A percentile compares a stretch with the other conserved stretches of the same genome.
Conservation (phyloP, 495 filamentous ascomycete genomes). For the Aspergillus nanangensis region DNA sequence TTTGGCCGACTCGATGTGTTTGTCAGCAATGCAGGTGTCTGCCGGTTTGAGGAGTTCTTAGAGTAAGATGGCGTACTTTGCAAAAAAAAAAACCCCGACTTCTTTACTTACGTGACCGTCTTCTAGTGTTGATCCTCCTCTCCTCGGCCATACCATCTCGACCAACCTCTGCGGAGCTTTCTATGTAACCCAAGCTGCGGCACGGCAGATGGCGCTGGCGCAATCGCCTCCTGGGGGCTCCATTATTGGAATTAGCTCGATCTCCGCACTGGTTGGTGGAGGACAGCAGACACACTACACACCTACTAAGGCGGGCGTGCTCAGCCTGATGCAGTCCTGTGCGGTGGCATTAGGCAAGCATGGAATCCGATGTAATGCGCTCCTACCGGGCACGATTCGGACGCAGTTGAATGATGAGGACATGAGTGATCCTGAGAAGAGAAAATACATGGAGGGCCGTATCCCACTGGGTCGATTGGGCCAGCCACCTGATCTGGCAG, state of each 20-base stretch:
- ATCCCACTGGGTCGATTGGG: conserved; percentile 78
- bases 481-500: conserved; percentile 63
- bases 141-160: conserved; percentile 60
- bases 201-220: conserved; percentile 64
- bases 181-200: conserved; percentile 78
- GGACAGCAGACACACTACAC: conserved; percentile 82
- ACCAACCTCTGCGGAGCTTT: conserved; percentile 87
- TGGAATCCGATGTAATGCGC: conserved; percentile 76
- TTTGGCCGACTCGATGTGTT: conserved; percentile 73
- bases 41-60: conserved; percentile 78
- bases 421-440: conserved; percentile 61
- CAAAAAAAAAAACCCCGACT: not conserved
- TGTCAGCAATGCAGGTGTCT: conserved; percentile 85
- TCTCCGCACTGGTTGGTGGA: conserved; percentile 80
- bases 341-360: conserved; percentile 76
- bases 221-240: conserved; percentile 62
- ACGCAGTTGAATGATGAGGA: conserved; percentile 88
- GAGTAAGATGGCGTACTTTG: conserved; percentile 36
- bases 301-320: conserved; percentile 82
- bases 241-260: conserved; percentile 82
- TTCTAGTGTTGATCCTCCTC: conserved; percentile 51
- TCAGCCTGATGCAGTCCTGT: conserved; percentile 79
- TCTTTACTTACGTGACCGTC: not conserved
- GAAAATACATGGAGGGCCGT: conserved; percentile 75
- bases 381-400: conserved; percentile 79